phyloP scores from a whole-genome alignment of 441 rosid species.

The Gossypium lobatum region DNA sequence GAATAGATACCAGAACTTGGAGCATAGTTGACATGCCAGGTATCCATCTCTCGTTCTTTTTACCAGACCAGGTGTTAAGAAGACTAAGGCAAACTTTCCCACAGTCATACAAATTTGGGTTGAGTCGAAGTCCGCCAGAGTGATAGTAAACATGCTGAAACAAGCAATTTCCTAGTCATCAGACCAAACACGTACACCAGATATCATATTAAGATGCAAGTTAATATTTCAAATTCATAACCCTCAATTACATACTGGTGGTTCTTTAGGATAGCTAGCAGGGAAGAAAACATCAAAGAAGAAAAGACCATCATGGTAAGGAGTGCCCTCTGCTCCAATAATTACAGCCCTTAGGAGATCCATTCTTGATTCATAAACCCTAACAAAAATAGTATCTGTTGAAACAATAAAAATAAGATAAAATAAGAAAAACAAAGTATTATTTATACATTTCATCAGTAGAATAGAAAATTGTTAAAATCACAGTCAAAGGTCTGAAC shows the following conservation, averaged over 20 bases:
- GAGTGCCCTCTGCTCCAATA: slow-evolving; percentile 93
- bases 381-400: slow-evolving; percentile 73
- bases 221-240: slow-evolving; percentile 8
- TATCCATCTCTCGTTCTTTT: slow-evolving; percentile 68
- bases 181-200: slow-evolving; percentile 15
- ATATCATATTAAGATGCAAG: slow-evolving; percentile 1
- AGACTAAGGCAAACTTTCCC: slow-evolving; percentile 95
- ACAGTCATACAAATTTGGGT: slow-evolving; percentile 64
- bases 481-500: neutral
- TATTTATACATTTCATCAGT: neutral
- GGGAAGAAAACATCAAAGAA: slow-evolving; percentile 90
- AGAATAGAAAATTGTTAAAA: neutral
- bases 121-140: slow-evolving; percentile 76
- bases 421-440: neutral
- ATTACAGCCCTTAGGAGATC: slow-evolving; percentile 92
- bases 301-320: slow-evolving; percentile 93
- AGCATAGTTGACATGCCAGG: slow-evolving; percentile 68
- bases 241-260: slow-evolving; percentile 55
- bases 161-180: slow-evolving; percentile 16
- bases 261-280: slow-evolving; percentile 52
- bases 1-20: slow-evolving; percentile 90
- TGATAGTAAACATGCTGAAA: slow-evolving; percentile 67
- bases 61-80: slow-evolving; percentile 83
- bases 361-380: slow-evolving; percentile 88
- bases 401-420: slow-evolving; percentile 14